Evolutionary conservation across 139 green algal species (phyloP).

Genomic region (Picochlorum sp.): DNA sequence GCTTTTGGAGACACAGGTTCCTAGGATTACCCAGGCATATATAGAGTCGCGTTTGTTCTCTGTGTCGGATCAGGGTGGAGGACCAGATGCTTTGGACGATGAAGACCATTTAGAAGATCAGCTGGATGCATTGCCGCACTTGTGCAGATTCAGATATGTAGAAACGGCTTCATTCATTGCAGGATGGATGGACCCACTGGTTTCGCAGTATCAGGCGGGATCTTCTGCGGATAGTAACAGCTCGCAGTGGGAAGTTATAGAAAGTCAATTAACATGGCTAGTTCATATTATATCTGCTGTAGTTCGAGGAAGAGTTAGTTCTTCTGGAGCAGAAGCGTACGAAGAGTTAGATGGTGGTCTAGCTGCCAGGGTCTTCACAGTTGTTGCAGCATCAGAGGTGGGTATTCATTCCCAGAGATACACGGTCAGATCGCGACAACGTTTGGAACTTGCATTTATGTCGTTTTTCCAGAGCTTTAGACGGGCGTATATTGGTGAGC

Average conservation of each 20-base stretch:
- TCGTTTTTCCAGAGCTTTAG: slow-evolving; percentile 94
- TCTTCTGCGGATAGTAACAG: neutral
- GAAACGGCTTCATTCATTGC: slow-evolving; percentile 58
- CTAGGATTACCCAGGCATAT: slow-evolving; percentile 86
- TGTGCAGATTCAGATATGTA: slow-evolving; percentile 90
- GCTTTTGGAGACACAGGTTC: slow-evolving; percentile 84
- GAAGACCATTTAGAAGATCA: slow-evolving; percentile 88
- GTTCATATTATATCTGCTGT: slow-evolving; percentile 89
- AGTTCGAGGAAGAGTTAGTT: slow-evolving; percentile 69
- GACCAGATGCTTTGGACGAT: slow-evolving; percentile 86
- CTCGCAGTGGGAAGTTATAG: slow-evolving; percentile 48
- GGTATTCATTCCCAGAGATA: slow-evolving; percentile 33
- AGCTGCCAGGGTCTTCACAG: slow-evolving; percentile 66
- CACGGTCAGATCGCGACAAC: slow-evolving; percentile 58
- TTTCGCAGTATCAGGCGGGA: slow-evolving; percentile 36
- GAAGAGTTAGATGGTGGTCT: slow-evolving; percentile 92
- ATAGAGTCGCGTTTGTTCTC: slow-evolving; percentile 74
- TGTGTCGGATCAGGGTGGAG: slow-evolving; percentile 28
- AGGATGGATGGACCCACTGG: slow-evolving; percentile 60
- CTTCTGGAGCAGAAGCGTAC: slow-evolving; percentile 32
- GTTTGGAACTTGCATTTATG: slow-evolving; percentile 82
- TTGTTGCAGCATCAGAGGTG: slow-evolving; percentile 66
- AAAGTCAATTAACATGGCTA: slow-evolving; percentile 96
- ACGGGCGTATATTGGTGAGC: slow-evolving; percentile 86
- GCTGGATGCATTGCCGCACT: slow-evolving; percentile 83